Evolutionary conservation across 768 basidiomycete genomes (phyloP).

Genomic region (Chalciporus pseudorubinellus): DNA sequence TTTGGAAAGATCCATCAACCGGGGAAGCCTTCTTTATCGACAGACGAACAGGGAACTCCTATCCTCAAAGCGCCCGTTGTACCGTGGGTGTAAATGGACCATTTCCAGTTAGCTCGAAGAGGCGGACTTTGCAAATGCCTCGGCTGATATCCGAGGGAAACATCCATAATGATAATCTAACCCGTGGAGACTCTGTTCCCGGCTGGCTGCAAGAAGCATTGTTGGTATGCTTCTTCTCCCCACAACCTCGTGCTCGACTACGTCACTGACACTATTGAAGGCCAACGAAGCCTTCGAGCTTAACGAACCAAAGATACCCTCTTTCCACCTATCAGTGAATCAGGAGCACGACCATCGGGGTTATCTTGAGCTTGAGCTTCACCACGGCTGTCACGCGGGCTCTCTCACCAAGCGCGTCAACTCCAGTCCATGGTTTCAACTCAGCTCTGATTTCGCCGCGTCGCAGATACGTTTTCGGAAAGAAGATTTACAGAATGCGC

Average conservation of each 20-base stretch:
- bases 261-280: constrained; percentile 32
- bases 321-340: constrained; percentile 18
- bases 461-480: constrained; percentile 44
- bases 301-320: constrained; percentile 47
- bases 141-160: constrained; percentile 4
- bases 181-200: constrained; percentile 38
- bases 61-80: constrained; percentile 30
- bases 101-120: constrained; percentile 7
- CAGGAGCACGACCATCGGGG: constrained; percentile 12
- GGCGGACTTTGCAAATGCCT: constrained; percentile 15
- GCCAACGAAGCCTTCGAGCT: constrained; percentile 55
- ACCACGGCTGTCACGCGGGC: constrained; percentile 16
- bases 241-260: constrained; percentile 1
- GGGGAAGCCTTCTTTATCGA: constrained; percentile 61
- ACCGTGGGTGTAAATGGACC: constrained; percentile 5
- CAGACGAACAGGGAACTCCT: constrained; percentile 67
- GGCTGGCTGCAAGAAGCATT: constrained; percentile 65
- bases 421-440: constrained; percentile 9
- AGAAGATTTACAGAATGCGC: constrained; percentile 53
- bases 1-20: constrained; percentile 66
- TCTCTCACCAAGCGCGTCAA: constrained; percentile 5
- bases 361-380: neutral
- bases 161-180: constrained; percentile 5
- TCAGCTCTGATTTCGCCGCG: constrained; percentile 8
- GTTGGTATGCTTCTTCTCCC: constrained; percentile 39